These are phyloP conservation scores for Wickerhamiella brachini DNA, from an alignment of 805 yeast species.

Conservation along the genomic window DNA sequence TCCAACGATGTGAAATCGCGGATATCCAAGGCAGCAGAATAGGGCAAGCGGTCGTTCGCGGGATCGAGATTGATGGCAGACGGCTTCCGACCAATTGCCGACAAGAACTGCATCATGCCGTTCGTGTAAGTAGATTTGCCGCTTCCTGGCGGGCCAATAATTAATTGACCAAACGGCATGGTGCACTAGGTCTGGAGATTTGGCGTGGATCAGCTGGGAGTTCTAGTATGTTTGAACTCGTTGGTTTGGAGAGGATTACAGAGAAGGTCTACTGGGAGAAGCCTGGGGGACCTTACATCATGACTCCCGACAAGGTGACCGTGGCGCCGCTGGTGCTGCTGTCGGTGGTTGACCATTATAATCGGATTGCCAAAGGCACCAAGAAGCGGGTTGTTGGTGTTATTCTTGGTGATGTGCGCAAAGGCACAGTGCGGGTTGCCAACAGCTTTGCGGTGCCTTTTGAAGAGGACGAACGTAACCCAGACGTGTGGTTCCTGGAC, in stretches of 20 bases:
- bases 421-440: conserved; percentile 51
- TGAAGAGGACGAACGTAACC: conserved; percentile 87
- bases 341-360: conserved; percentile 91
- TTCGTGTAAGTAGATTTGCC: conserved; percentile 93
- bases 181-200: no score
- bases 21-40: conserved; percentile 65
- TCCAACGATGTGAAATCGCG: conserved; percentile 64
- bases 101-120: conserved; percentile 82
- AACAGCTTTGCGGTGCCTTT: conserved; percentile 96
- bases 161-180: conserved; percentile 63
- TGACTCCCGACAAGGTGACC: conserved; percentile 42
- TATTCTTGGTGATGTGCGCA: conserved; percentile 60
- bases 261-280: neutral
- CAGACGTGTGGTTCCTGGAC: conserved; percentile 92
- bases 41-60: conserved; percentile 60
- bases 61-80: conserved; percentile 86
- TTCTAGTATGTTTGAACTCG: no score
- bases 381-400: conserved; percentile 89
- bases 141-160: conserved; percentile 96
- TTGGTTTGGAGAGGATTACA: no score
- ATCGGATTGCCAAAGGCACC: conserved; percentile 61
- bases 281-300: neutral
- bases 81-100: conserved; percentile 84
- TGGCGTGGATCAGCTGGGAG: no score
- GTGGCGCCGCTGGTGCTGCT: conserved; percentile 92